phyloP scores from a whole-genome alignment of 805 yeast species.

The Metschnikowia cerradonensis region DNA sequence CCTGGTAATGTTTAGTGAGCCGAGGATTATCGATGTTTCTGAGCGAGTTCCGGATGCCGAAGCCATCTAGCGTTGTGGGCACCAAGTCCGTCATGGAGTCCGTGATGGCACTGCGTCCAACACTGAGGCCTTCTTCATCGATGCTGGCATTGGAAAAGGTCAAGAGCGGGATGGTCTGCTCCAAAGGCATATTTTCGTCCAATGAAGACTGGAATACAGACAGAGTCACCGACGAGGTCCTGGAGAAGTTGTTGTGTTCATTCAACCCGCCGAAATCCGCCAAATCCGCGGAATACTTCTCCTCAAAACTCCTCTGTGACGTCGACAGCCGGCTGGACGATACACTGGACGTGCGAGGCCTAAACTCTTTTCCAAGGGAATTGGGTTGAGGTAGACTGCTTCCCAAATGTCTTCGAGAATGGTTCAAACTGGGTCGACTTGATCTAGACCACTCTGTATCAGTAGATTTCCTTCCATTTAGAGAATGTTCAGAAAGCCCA shows the following conservation, averaged over 20 bases:
- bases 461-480: not conserved
- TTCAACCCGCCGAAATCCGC: not conserved
- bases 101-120: constrained; percentile 5
- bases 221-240: constrained; percentile 18
- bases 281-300: not conserved
- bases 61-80: constrained; percentile 12
- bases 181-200: constrained; percentile 8
- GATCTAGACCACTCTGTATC: too few species aligned
- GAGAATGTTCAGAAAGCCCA: not conserved
- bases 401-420: not conserved
- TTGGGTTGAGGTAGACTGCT: not conserved
- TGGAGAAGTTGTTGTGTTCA: constrained; percentile 1
- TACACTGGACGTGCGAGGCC: not conserved
- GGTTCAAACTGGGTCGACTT: not conserved
- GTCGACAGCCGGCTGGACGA: not conserved
- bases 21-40: constrained; percentile 15
- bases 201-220: constrained; percentile 3
- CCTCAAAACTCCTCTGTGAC: not conserved
- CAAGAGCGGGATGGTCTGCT: constrained; percentile 16
- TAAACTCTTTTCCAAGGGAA: not conserved
- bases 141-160: constrained; percentile 10
- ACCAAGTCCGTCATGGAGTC: constrained; percentile 16
- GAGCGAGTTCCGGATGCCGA: constrained; percentile 7
- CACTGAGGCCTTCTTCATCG: constrained; percentile 7
- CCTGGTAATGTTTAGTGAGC: constrained; percentile 16